phyloP scores from a whole-genome alignment of 2,329 filamentous ascomycete genomes.

The Scopulariopsis brevicaulis region DNA sequence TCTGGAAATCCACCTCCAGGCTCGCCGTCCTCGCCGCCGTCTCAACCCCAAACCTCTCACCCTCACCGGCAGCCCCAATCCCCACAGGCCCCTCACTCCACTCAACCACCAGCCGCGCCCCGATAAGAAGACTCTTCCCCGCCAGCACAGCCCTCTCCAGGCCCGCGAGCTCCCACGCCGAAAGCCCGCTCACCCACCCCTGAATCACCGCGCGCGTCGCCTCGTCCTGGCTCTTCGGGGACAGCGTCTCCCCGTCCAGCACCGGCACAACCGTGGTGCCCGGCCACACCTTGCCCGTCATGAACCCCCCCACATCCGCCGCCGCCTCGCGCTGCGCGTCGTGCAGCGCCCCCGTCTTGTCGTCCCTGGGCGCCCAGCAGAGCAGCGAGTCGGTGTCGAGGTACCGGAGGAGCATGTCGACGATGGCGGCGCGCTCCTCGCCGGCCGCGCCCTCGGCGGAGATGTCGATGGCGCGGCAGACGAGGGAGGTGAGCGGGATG shows the following conservation, averaged over 20 bases:
- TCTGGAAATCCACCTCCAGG: conserved; percentile 86
- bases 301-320: conserved; percentile 57
- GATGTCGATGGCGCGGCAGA: conserved; percentile 77
- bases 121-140: conserved; percentile 76
- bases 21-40: conserved; percentile 69
- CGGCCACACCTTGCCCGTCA: conserved; percentile 70
- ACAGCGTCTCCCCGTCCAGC: conserved; percentile 66
- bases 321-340: conserved; percentile 61
- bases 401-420: conserved; percentile 66
- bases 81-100: conserved; percentile 64
- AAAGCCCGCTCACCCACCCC: conserved; percentile 64
- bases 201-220: conserved; percentile 67
- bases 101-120: conserved; percentile 66
- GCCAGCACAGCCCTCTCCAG: conserved; percentile 76
- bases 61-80: conserved; percentile 18
- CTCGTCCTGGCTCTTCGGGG: conserved; percentile 62
- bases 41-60: conserved; percentile 59
- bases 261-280: conserved; percentile 68
- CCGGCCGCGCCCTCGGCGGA: conserved; percentile 43
- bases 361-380: conserved; percentile 63
- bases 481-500: conserved; percentile 79
- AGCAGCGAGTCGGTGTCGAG: conserved; percentile 86
- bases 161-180: conserved; percentile 73
- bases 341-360: conserved; percentile 40
- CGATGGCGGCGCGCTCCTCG: conserved; percentile 51